A percentile compares a stretch with the other conserved stretches of the same genome.
Evolutionary conservation across 306 rosid genomes (phyloP).

Genomic region (Dryas drummondii): DNA sequence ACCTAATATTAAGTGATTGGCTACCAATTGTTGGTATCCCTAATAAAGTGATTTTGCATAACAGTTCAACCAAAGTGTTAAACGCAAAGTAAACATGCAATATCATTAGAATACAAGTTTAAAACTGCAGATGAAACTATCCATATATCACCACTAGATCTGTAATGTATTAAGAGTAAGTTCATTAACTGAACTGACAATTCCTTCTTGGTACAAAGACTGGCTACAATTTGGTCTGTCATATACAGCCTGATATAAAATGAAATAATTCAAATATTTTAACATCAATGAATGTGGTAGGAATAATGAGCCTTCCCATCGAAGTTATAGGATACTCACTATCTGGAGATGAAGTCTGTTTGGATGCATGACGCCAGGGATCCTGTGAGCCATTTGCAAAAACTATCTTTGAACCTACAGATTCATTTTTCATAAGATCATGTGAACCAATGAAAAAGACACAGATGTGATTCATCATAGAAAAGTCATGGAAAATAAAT

Average conservation of each 20-base stretch:
- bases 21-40: not conserved
- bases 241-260: not conserved
- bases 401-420: slow-evolving; percentile 79
- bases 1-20: not conserved
- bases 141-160: not conserved
- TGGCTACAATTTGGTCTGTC: not conserved
- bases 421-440: slow-evolving; percentile 28
- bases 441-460: not conserved
- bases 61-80: not conserved
- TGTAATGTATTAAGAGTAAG: not conserved
- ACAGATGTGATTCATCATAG: not conserved
- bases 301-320: not conserved
- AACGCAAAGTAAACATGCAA: not conserved
- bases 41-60: not conserved
- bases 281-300: not conserved
- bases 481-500: not conserved
- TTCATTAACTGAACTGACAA: not conserved
- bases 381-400: slow-evolving; percentile 95
- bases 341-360: slow-evolving; percentile 73
- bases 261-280: not conserved
- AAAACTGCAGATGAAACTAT: not conserved
- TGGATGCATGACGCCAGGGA: slow-evolving; percentile 98
- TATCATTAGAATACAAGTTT: not conserved
- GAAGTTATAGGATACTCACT: slow-evolving; percentile 53
- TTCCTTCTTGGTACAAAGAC: not conserved